Conservation (phyloP, 441 rosid genomes). For the Breynia disticha region DNA sequence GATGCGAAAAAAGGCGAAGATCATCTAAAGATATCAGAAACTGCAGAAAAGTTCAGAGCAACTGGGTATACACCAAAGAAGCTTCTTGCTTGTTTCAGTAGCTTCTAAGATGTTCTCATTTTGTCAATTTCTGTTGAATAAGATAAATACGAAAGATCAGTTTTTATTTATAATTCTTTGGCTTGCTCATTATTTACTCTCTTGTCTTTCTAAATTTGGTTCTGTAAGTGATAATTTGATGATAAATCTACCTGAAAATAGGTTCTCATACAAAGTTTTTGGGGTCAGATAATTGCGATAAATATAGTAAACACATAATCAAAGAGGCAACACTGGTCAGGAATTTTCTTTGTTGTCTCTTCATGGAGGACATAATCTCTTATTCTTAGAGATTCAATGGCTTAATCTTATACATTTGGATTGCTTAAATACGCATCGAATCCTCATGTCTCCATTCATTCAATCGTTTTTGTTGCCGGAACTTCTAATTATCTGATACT, state of each 20-base stretch:
- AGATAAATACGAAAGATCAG: background rate
- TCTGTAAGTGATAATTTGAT: no score
- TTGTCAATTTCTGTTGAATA: background rate
- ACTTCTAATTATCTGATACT: no score
- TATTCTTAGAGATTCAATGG: slow-evolving; percentile 2
- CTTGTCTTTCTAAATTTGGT: background rate
- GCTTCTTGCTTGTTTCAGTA: slow-evolving; percentile 29
- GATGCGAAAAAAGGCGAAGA: slow-evolving; percentile 32
- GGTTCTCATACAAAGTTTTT: no score
- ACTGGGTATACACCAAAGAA: slow-evolving; percentile 31
- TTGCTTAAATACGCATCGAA: background rate
- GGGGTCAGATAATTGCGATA: no score
- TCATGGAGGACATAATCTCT: background rate
- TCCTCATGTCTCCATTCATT: no score
- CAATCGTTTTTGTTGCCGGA: no score
- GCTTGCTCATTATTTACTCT: background rate
- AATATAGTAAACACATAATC: background rate
- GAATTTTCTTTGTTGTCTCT: slow-evolving; percentile 4
- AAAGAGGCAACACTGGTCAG: background rate
- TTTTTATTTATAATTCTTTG: background rate
- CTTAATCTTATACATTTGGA: background rate
- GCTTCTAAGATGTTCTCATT: slow-evolving; percentile 6
- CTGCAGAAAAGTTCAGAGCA: slow-evolving; percentile 32
- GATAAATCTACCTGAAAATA: no score
- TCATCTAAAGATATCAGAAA: slow-evolving; percentile 30